Evolutionary conservation across 164 flowering plant genomes (phyloP).

Genomic region (Chimonanthus praecox): DNA sequence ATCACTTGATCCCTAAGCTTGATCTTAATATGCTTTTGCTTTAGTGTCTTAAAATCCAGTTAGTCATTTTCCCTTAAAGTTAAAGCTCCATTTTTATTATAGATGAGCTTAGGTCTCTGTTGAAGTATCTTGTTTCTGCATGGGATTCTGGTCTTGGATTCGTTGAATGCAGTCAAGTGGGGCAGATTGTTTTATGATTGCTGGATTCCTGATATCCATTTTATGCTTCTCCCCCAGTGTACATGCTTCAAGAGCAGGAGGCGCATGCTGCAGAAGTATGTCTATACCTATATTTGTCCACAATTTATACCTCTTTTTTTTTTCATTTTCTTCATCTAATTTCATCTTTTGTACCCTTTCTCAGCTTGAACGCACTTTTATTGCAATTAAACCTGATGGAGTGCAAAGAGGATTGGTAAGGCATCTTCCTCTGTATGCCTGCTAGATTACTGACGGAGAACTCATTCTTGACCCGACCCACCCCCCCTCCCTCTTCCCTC

Average conservation of each 20-base stretch:
- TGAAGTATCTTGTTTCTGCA: no score
- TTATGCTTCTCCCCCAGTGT: constrained; percentile 35
- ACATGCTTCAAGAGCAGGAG: constrained; percentile 93
- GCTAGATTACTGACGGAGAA: not conserved
- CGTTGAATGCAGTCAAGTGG: no score
- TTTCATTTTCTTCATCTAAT: not conserved
- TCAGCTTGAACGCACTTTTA: constrained; percentile 92
- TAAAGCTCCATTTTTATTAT: no score
- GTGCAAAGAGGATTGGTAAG: constrained; percentile 97
- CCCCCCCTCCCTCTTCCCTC: not conserved
- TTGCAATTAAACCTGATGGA: constrained; percentile 98
- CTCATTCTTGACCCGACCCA: no score
- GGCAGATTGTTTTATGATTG: no score
- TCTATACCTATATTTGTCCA: not conserved
- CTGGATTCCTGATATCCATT: constrained; percentile 2
- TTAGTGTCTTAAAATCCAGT: not conserved
- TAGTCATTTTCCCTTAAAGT: not conserved
- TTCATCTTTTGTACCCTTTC: not conserved
- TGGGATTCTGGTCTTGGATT: no score
- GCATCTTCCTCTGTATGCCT: no score
- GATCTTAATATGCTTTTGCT: not conserved
- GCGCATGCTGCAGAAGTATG: constrained; percentile 90
- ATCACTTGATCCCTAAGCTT: not conserved
- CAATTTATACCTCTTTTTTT: not conserved
- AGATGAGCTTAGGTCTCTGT: no score